phyloP scores from a whole-genome alignment of 2,329 filamentous ascomycete species.

The Berkeleyomyces rouxiae region DNA sequence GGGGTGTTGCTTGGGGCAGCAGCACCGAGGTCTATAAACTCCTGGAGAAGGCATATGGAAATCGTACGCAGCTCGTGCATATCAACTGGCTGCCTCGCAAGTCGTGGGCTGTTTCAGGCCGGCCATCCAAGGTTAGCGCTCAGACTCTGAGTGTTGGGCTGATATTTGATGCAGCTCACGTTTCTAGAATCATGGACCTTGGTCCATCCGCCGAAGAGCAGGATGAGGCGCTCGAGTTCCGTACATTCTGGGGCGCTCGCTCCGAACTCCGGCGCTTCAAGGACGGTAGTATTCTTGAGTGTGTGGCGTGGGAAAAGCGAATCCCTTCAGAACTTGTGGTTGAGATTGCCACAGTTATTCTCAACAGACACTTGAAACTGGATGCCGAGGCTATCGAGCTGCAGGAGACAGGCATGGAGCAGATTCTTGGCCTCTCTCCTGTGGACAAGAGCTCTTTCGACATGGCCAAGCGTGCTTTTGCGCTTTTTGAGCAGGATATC shows the following conservation, averaged over 20 bases:
- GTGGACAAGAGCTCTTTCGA: constrained; percentile 46
- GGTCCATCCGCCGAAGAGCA: constrained; percentile 78
- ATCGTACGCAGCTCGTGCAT: constrained; percentile 55
- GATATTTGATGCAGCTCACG: constrained; percentile 54
- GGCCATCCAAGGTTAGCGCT: constrained; percentile 5
- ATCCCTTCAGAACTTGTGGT: constrained; percentile 50
- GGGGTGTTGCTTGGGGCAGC: constrained; percentile 29
- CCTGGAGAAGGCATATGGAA: constrained; percentile 54
- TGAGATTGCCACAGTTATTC: constrained; percentile 60
- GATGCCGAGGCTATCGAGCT: constrained; percentile 36
- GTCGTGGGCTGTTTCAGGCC: constrained; percentile 20
- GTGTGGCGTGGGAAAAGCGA: constrained; percentile 63
- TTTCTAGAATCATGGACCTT: constrained; percentile 64
- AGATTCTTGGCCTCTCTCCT: constrained; percentile 29
- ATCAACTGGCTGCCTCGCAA: constrained; percentile 27
- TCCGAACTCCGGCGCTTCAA: constrained; percentile 87
- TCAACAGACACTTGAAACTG: constrained; percentile 52
- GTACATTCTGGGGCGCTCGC: constrained; percentile 88
- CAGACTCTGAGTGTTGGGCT: constrained; percentile 36
- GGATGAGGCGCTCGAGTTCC: constrained; percentile 64
- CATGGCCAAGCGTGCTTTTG: constrained; percentile 51
- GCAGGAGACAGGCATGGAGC: constrained; percentile 34
- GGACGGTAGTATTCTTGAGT: constrained; percentile 86
- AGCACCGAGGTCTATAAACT: constrained; percentile 44
- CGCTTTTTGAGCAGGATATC: constrained; percentile 58